Evolutionary conservation across 176 grass and related monocot genomes (phyloP), one percentile per base, ranked within the genome.

Genomic region (Aegilops longissima): DNA sequence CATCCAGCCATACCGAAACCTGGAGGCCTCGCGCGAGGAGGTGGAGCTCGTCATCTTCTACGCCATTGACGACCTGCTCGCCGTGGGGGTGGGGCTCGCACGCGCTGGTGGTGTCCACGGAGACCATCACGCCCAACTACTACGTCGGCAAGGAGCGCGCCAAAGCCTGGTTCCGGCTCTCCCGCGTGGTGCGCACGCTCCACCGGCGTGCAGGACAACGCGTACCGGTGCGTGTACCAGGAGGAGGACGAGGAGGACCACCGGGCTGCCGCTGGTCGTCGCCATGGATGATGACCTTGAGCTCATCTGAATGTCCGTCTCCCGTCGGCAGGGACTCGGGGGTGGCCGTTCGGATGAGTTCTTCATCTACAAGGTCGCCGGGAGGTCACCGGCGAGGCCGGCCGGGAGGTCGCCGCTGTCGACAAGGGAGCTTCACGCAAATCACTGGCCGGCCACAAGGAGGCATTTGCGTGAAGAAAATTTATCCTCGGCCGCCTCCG

Each of bases 61-160:
- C 0, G 81, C 91, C 11, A 9, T 93, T 34, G 91, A 93, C 82
- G 88, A 93, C 49, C 83, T 93, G 3, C 79, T 93, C 74, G 83
- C 73, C 61, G 42, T 27, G 25, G 25, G 25, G 25, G 25, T 27
- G 2, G 18, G 88, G 88, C 10, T 69, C 91, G 8, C 66, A 49
- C 40, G 91, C 91, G 52, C 84, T 93, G 78, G 91, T 90, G 70
- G 91, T 93, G 35, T 90, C 91, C 1, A 90, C 91, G 40, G 91
- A 94, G 84, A 91, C 87, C 76, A 89, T 94, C 89, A 91, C 88
- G 1, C 89, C 88, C 0, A 87, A 94, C 87, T 89, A 83, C 82
- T 94, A 94, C 87, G 77, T 88, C 82, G 92, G 92, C 0, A 70
- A 80, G 51, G 89, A 84, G 80, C 89, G 92, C 70, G 83, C 92